These are phyloP conservation scores for Leccinum fibrillosum DNA, from an alignment of 768 basidiomycete genomes.

Conservation along the genomic window DNA sequence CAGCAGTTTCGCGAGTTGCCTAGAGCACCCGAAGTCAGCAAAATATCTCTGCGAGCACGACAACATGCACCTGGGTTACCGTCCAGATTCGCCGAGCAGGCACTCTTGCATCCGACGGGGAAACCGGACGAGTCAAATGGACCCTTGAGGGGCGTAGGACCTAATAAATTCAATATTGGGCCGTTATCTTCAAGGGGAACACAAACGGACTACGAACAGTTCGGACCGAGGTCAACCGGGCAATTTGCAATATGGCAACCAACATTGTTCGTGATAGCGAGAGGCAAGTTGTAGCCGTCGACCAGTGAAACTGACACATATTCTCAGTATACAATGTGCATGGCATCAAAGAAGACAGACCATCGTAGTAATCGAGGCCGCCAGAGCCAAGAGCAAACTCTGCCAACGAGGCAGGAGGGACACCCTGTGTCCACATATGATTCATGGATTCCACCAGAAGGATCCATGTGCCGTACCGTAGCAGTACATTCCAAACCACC, in stretches of 20 bases:
- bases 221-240: conserved; percentile 56
- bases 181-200: neutral
- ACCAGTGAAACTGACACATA: conserved; percentile 52
- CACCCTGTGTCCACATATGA: conserved; percentile 36
- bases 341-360: conserved; percentile 29
- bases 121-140: conserved; percentile 52
- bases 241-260: conserved; percentile 57
- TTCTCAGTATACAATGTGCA: neutral
- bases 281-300: conserved; percentile 63
- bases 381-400: conserved; percentile 58
- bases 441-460: neutral
- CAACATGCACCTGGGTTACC: conserved; percentile 28
- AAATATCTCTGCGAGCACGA: neutral
- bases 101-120: conserved; percentile 59
- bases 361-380: conserved; percentile 57
- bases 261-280: conserved; percentile 52
- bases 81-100: conserved; percentile 44
- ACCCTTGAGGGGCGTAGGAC: conserved; percentile 49
- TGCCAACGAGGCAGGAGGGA: conserved; percentile 68
- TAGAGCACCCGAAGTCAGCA: conserved; percentile 16
- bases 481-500: conserved; percentile 65
- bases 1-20: conserved; percentile 66
- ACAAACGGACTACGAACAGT: conserved; percentile 38
- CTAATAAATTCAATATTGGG: conserved; percentile 23
- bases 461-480: conserved; percentile 33